These are phyloP conservation scores for Malassezia vespertilionis DNA, from an alignment of 1,284 basidiomycete species.

Conservation along the genomic window DNA sequence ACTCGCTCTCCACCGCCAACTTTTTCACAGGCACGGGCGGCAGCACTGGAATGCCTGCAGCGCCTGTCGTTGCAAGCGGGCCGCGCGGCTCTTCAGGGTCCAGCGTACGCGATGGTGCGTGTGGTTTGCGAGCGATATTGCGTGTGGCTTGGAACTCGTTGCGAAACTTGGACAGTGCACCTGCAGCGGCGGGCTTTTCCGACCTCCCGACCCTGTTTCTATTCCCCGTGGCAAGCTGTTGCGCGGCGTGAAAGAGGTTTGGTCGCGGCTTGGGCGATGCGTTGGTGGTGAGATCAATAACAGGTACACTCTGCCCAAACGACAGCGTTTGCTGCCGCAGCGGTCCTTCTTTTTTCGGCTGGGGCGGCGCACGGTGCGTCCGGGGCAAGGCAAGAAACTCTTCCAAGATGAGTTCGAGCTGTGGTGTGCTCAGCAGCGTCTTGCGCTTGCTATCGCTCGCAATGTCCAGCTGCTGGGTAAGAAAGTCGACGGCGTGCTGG, in stretches of 20 bases:
- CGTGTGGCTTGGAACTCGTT: conserved; percentile 26
- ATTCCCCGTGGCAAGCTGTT: no score
- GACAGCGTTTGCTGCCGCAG: conserved; percentile 18
- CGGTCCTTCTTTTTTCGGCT: conserved; percentile 18
- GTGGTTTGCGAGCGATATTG: conserved; percentile 20
- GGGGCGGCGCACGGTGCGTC: conserved; percentile 18
- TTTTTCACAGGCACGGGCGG: conserved; percentile 14
- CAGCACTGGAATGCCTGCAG: conserved; percentile 27
- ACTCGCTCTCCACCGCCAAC: conserved; percentile 19
- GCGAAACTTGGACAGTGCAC: conserved; percentile 23
- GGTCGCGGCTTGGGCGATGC: neutral
- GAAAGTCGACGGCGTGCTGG: conserved; percentile 31
- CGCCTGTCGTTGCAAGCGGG: conserved; percentile 30
- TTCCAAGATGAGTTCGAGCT: conserved; percentile 32
- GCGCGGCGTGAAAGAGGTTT: conserved; percentile 4
- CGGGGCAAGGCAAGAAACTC: conserved; percentile 18
- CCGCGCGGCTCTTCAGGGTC: conserved; percentile 26
- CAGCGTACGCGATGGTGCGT: conserved; percentile 19
- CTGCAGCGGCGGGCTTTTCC: conserved; percentile 8
- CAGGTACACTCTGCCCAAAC: neutral
- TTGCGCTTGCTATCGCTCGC: conserved; percentile 22
- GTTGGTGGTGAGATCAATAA: conserved; percentile 11
- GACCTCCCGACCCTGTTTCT: neutral
- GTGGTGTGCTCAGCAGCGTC: conserved; percentile 29
- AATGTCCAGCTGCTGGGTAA: conserved; percentile 35